Percentiles rank a stretch among this genome's conserved stretches.
Evolutionary conservation across 495 filamentous ascomycete genomes (phyloP).

Genomic region (Sordaria brevicollis): DNA sequence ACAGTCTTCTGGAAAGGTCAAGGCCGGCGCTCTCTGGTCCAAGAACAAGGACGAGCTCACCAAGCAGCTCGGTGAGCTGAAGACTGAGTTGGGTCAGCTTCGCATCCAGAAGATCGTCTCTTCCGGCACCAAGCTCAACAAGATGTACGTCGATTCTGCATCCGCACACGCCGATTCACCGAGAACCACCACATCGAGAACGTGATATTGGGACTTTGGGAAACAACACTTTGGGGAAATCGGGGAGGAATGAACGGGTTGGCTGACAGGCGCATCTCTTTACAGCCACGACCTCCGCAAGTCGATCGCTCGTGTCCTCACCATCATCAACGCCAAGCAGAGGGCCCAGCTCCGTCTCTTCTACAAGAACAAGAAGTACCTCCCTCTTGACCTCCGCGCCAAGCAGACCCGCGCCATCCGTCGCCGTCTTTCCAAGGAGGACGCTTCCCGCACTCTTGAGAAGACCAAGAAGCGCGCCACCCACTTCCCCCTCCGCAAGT

Average conservation of each 20-base stretch:
- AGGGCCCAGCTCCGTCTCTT: constrained; percentile 93
- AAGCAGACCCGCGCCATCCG: constrained; percentile 96
- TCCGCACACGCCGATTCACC: not conserved
- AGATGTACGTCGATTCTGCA: constrained; percentile 63
- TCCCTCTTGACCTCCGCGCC: constrained; percentile 89
- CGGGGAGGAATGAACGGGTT: not conserved
- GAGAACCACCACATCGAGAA: not conserved
- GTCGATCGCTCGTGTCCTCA: constrained; percentile 95
- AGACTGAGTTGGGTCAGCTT: constrained; percentile 85
- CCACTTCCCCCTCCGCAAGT: constrained; percentile 98
- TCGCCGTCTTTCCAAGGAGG: constrained; percentile 80
- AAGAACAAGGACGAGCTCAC: constrained; percentile 97
- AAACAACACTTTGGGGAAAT: not conserved
- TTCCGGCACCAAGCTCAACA: constrained; percentile 85
- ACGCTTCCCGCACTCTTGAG: constrained; percentile 67
- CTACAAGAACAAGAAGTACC: constrained; percentile 99
- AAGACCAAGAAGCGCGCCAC: constrained; percentile 87
- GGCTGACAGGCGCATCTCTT: constrained; percentile 10
- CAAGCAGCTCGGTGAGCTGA: constrained; percentile 83
- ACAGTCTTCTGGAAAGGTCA: constrained; percentile 86
- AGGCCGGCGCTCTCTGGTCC: constrained; percentile 88
- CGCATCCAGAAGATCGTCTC: constrained; percentile 96
- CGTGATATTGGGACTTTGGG: not conserved
- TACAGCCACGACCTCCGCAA: constrained; percentile 96
- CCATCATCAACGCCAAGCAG: constrained; percentile 99